These are phyloP conservation scores for Penicillium coprophilum DNA, from an alignment of 495 filamentous ascomycete genomes.

Conservation along the genomic window DNA sequence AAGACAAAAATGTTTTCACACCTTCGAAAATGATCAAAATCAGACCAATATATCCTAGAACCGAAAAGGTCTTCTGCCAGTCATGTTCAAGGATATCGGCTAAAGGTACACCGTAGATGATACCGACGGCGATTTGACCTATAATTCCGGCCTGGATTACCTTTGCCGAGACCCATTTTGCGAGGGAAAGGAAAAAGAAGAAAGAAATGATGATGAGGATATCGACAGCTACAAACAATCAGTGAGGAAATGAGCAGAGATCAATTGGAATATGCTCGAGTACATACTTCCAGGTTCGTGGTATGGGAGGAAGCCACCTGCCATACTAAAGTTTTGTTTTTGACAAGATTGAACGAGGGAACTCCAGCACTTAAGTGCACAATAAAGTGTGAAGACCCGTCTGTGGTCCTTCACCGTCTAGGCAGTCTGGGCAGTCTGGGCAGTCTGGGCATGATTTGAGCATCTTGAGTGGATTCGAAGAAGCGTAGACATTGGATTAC, in stretches of 20 bases:
- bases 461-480: too few relatives aligned
- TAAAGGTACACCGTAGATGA: slow-evolving; percentile 36
- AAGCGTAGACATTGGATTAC: too few relatives aligned
- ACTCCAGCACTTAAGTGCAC: too few relatives aligned
- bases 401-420: too few relatives aligned
- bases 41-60: slow-evolving; percentile 37
- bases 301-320: slow-evolving; percentile 34
- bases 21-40: slow-evolving; percentile 41
- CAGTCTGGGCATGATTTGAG: too few relatives aligned
- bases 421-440: too few relatives aligned
- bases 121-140: slow-evolving; percentile 37
- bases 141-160: slow-evolving; percentile 35
- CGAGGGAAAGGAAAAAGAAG: slow-evolving; percentile 37
- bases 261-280: neutral
- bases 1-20: slow-evolving; percentile 10
- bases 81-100: slow-evolving; percentile 32
- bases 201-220: slow-evolving; percentile 37
- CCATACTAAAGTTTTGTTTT: slow-evolving; percentile 17
- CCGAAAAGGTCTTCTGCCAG: slow-evolving; percentile 36
- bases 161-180: slow-evolving; percentile 34
- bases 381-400: too few relatives aligned
- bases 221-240: slow-evolving; percentile 25
- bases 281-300: slow-evolving; percentile 36
- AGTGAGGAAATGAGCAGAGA: slow-evolving; percentile 4
- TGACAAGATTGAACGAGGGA: neutral